phyloP scores from a whole-genome alignment of 2,329 filamentous ascomycete species.

The Cytospora mali region DNA sequence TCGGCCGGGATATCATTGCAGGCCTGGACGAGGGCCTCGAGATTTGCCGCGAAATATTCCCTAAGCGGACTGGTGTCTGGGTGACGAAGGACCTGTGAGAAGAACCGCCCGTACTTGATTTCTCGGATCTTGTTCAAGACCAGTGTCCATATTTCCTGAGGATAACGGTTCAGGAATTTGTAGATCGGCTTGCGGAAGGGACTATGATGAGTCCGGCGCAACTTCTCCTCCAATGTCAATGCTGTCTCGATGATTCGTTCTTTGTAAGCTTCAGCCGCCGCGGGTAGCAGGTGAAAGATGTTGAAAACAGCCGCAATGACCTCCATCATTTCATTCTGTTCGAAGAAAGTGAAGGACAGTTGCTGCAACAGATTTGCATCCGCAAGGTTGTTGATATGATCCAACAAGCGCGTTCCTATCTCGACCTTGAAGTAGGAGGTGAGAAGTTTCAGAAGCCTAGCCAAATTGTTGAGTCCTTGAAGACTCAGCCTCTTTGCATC shows the following conservation, averaged over 20 bases:
- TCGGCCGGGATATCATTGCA: slow-evolving; percentile 66
- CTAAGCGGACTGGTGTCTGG: slow-evolving; percentile 74
- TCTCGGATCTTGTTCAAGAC: slow-evolving; percentile 81
- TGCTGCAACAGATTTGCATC: slow-evolving; percentile 80
- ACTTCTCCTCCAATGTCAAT: slow-evolving; percentile 81
- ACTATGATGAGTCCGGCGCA: slow-evolving; percentile 85
- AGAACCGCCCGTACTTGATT: slow-evolving; percentile 84
- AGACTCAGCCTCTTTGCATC: slow-evolving; percentile 89
- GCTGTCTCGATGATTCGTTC: slow-evolving; percentile 86
- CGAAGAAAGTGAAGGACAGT: slow-evolving; percentile 91
- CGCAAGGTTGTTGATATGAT: slow-evolving; percentile 90
- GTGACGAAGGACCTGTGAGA: slow-evolving; percentile 82
- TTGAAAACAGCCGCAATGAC: slow-evolving; percentile 94
- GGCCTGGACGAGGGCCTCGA: slow-evolving; percentile 70
- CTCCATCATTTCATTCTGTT: slow-evolving; percentile 91
- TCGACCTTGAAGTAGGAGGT: slow-evolving; percentile 99
- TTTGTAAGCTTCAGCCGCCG: slow-evolving; percentile 88
- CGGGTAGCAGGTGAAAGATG: slow-evolving; percentile 93
- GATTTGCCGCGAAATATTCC: slow-evolving; percentile 71
- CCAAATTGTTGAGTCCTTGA: slow-evolving; percentile 87
- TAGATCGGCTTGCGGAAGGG: slow-evolving; percentile 90
- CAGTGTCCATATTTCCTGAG: slow-evolving; percentile 81
- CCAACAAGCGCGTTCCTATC: slow-evolving; percentile 88
- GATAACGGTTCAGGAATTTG: slow-evolving; percentile 91
- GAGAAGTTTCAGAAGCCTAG: slow-evolving; percentile 82